Evolutionary conservation across 2,329 filamentous ascomycete species (phyloP).

Genomic region (Dothiorella sarmentorum): DNA sequence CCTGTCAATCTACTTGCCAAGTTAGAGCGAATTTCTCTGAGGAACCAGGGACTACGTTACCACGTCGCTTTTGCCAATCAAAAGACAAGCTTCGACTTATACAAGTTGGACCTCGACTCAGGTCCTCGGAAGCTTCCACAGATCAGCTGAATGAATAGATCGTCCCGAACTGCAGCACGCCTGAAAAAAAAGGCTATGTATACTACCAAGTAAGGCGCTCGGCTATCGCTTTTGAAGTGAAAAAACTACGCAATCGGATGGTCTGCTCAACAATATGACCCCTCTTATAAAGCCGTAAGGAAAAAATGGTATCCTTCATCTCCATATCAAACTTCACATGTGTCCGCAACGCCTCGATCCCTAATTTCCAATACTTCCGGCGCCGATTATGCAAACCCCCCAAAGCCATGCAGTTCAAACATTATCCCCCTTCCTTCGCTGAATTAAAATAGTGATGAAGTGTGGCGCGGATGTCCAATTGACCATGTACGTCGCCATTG

Average conservation of each 20-base stretch:
- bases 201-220: no score
- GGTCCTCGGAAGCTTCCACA: no score
- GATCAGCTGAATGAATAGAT: no score
- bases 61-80: neutral
- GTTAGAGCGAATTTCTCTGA: no score
- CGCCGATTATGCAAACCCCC: conserved; percentile 4
- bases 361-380: neutral
- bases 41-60: neutral
- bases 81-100: neutral
- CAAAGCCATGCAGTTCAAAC: neutral
- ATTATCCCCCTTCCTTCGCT: neutral
- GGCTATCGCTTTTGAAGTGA: no score
- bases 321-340: neutral
- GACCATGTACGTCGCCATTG: no score
- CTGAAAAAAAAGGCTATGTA: no score
- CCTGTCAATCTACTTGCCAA: no score
- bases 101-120: neutral
- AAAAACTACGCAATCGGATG: neutral
- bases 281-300: conserved; percentile 2
- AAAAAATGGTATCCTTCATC: conserved; percentile 10
- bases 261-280: neutral
- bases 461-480: no score
- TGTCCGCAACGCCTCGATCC: conserved; percentile 11
- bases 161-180: neutral
- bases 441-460: neutral